Evolutionary conservation across 495 filamentous ascomycete species (phyloP).

Genomic region (Talaromyces ruber): DNA sequence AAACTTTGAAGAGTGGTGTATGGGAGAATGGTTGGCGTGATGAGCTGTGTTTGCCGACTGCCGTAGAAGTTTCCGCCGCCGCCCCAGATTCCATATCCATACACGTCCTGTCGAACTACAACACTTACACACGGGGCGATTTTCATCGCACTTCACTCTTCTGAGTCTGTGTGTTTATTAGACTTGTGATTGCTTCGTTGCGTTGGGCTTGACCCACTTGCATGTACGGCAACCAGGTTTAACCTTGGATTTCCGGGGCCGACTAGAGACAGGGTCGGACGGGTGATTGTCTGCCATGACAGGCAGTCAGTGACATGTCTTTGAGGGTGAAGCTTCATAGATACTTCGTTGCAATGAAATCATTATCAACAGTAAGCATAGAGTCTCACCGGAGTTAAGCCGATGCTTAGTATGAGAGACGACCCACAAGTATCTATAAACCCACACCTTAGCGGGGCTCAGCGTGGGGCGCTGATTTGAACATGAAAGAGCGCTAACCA

Average conservation of each 20-base stretch:
- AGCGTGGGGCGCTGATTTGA: background rate
- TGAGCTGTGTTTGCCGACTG: slow-evolving; percentile 12
- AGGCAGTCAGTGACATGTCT: background rate
- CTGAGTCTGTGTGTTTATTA: slow-evolving; percentile 19
- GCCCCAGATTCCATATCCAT: slow-evolving; percentile 46
- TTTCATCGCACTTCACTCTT: slow-evolving; percentile 51
- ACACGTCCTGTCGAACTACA: slow-evolving; percentile 46
- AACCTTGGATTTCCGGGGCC: slow-evolving; percentile 7
- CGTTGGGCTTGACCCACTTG: slow-evolving; percentile 13
- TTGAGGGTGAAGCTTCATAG: background rate
- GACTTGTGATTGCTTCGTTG: too few relatives aligned
- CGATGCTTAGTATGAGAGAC: background rate
- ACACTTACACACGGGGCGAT: slow-evolving; percentile 40
- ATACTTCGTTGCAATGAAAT: background rate
- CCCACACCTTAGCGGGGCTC: background rate
- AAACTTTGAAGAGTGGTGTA: slow-evolving; percentile 7
- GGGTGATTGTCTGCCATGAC: background rate
- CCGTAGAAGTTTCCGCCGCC: slow-evolving; percentile 25
- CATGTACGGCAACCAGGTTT: slow-evolving; percentile 21
- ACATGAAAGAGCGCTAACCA: background rate
- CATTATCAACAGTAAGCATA: background rate
- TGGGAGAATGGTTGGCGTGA: slow-evolving; percentile 7
- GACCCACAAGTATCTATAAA: background rate
- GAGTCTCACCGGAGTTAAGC: background rate
- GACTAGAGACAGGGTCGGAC: background rate